Base-by-base conservation (phyloP, 2,329 filamentous ascomycete genomes). In the Simplicillium aogashimaense region DNA sequence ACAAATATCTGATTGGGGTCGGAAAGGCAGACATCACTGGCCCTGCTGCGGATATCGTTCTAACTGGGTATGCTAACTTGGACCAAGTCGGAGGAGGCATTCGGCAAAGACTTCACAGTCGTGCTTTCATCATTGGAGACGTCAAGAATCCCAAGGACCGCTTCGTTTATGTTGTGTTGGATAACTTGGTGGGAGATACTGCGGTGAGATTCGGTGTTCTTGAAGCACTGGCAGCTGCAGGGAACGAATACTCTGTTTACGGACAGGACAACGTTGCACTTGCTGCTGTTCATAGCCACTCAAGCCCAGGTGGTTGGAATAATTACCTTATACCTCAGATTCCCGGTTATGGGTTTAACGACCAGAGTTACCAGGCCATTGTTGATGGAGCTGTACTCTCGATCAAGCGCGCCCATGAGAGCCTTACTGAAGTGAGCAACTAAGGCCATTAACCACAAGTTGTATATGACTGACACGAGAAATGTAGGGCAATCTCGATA, bases 281-380 rank as follows among this genome's bases (percentile, higher is more conserved):
- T 15, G 94, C 87, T 0, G 90, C 89, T 39, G 95, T 89, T 0
- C 90, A 97, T 59, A 92, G 86, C 16, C 90, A 95, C 63, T 82
- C 88, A 18, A 89, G 88, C 0, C 89, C 90, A 0, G 90, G 85
- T 3, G 90, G 84, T 4, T 97, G 88, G 87, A 70, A 94, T 56
- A 97, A 95, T 62, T 95, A 95, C 56, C 72, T 97, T 10, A 69
- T 95, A 6, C 90, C 89, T 8, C 89, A 95, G 56, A 83, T 95
- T 47, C 92, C 90, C 0, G 89, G 80, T 53, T 74, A 83, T 43
- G 90, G 90, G 0, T 95, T 95, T 52, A 74, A 87, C 60, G 78
- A 80, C 52, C 84, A 94, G 58, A 92, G 86, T 52, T 94, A 94
- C 54, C 73, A 81, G 46, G 88, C 90, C 18, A 86, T 97, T 45